Base-by-base conservation (phyloP, 75 land plant species). In the Sequoiadendron giganteum region DNA sequence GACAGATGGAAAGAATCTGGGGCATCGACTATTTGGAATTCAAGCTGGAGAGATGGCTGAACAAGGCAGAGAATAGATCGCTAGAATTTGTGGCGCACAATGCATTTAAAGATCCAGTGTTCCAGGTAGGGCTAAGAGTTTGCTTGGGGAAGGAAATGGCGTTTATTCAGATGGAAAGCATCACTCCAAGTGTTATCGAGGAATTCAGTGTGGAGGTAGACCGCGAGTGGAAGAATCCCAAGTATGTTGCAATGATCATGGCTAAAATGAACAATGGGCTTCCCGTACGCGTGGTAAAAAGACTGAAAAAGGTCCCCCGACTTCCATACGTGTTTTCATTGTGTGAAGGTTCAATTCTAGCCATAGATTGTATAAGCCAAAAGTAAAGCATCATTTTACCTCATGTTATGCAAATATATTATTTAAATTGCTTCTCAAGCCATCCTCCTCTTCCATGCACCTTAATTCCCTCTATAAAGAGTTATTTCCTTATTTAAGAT, bases 81-180 rank as follows among this genome's bases (percentile, higher is more conserved):
- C 86, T 90, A 2, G 80, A 28, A 5, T 86, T 76, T 61, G 58
- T 55, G 18, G 82, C 87, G 2, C 75, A 81, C 43, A 68, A 48
- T 19, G 70, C 92, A 1, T 92, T 88, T 47, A 88, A 90, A 8
- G 90, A 43, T 19, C 72, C 92, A 16, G 87, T 58, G 16, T 91
- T 91, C 73, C 89, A 90, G 87, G 92, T 88, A 0, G 93, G 93
- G 18, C 93, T 92, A 0, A 87, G 93, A 19, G 3, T 85, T 45
- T 92, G 93, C 38, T n/a, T 92, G 52, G 92, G 93, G 30, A 92
- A 92, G 68, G 89, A 90, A 32, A 19, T 88, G 45, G 93, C 93
- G 8, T 91, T 85, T 52, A 10, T 89, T 34, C 90, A 86, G 45
- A 91, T 92, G 92, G 91, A 92, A 34, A 68, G 85, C 13, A 89